Base-by-base conservation (phyloP, 2,329 filamentous ascomycete species). In the Cercospora berteroae region DNA sequence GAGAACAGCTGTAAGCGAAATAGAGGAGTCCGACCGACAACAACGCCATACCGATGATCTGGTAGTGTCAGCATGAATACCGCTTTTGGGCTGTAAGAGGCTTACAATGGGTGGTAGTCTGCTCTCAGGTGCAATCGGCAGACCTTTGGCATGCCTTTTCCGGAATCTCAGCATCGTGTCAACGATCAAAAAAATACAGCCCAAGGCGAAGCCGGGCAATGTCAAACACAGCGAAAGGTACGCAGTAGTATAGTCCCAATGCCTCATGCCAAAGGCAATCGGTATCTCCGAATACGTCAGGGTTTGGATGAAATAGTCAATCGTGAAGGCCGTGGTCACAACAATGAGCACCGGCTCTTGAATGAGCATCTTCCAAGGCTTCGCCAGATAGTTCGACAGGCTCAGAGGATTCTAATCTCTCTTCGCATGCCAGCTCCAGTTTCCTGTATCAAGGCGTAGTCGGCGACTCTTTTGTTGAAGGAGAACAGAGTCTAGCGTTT, bases 241-340 rank as follows among this genome's bases (percentile, higher is more conserved):
- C 13, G 68, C 58, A 10, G 31, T 5, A 2, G 29, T 31, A 16
- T 20, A 23, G 13, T n/a, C 13, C 68, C 68, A 70, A 4, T 16
- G 29, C 8, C 66, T 42, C 23, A 36, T 44, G 31, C 39, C 18
- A 39, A 63, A 70, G 2, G 66, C 66, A n/a, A 60, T 61, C 3
- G 68, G 66, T 2, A 70, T 62, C 3, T 65, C 66, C 4, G 66
- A 68, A 27, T 68, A 68, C 52, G 82, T 69, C 20, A 67, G 75
- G 65, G 81, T 83, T 2, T 67, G 65, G 13, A 71, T 61, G 5
- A 81, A 81, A 44, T 77, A 77, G 5, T 76, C 69, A 1, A 77
- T 67, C 3, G 68, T 69, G 61, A 75, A 72, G 48, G 77, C 77
- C 7, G 74, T 55, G 0, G 68, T 70, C 1, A 70, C 68, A 2